Percentiles rank a stretch among this genome's conserved stretches.
phyloP scores from a whole-genome alignment of 1,284 basidiomycete species.

The Cutaneotrichosporon sp. region DNA sequence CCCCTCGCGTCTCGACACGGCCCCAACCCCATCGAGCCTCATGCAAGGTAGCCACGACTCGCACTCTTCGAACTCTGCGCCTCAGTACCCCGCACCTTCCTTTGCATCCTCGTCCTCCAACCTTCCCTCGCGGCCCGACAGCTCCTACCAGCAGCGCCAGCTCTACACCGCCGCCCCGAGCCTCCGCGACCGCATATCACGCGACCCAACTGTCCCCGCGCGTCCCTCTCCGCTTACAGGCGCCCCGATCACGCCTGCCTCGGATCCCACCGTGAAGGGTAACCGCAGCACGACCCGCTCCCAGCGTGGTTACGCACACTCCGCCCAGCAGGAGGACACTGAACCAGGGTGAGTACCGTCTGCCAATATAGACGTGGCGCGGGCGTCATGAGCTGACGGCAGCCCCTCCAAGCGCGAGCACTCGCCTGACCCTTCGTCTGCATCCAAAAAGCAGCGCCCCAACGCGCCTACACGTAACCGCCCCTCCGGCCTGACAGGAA shows the following conservation, averaged over 20 bases:
- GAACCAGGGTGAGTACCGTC: not conserved
- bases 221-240: not conserved
- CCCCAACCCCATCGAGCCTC: not conserved
- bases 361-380: not conserved
- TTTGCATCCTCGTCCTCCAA: not conserved
- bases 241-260: not conserved
- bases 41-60: conserved; percentile 8
- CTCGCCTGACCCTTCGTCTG: not conserved
- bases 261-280: not conserved
- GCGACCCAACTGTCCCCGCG: not conserved
- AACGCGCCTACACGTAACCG: not conserved
- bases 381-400: not conserved
- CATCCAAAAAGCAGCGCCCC: not conserved
- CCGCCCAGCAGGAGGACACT: not conserved
- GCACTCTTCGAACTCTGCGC: not conserved
- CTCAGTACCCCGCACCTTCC: not conserved
- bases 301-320: conserved; percentile 3
- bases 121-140: not conserved
- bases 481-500: not conserved
- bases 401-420: not conserved
- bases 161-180: not conserved
- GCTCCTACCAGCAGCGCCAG: not conserved
- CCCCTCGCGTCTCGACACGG: not conserved
- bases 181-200: conserved; percentile 3
- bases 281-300: conserved; percentile 4